Base-by-base conservation (phyloP, 805 yeast species). In the Kodamaea kakaduensis region DNA sequence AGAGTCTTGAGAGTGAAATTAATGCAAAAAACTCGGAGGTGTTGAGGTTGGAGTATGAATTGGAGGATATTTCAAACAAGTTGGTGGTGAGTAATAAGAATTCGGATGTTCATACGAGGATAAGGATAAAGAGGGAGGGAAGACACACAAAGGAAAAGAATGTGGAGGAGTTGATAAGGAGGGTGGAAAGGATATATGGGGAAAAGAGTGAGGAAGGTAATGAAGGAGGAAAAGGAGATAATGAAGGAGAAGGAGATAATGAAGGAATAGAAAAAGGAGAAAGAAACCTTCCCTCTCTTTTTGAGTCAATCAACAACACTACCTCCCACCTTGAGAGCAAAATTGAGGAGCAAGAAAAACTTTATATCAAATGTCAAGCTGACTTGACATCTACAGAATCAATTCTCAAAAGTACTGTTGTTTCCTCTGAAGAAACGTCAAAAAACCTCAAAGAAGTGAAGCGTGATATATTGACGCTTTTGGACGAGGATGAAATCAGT, bases 81-180 rank as follows among this genome's bases (percentile, higher is more conserved):
- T 62, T 84, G 9, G 50, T 73, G 4, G 57, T 61, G 10, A 68
- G 74, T 3, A 80, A 75, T 45, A 69, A 71, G 46, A 81, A 76
- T 48, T 64, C 83, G 1, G 88, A 79, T 32, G 47, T 69, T 2
- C 63, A 73, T 41, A 81, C 86, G 0, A 77, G 73, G 42, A 48
- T 77, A 3, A 62, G 69, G 0, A 48, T 78, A 12, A 44, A 73
- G 20, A 49, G 52, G 14, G 77, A 73, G 20, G 67, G 73, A 8
- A 45, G 53, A 2, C 48, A 39, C 1, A 49, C 58, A 24, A 67
- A 61, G 30, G 45, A 48, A 9, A 44, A 44, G 4, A 58, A 61
- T 1, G 32, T 65, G 5, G 36, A 49, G 0, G 56, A 60, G 10
- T 41, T 69, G 5, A 31, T 57, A 1, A 49, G 47, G 0, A 42